Base-by-base conservation (phyloP, 2,329 filamentous ascomycete genomes). In the Macrophomina pseudophaseolina region DNA sequence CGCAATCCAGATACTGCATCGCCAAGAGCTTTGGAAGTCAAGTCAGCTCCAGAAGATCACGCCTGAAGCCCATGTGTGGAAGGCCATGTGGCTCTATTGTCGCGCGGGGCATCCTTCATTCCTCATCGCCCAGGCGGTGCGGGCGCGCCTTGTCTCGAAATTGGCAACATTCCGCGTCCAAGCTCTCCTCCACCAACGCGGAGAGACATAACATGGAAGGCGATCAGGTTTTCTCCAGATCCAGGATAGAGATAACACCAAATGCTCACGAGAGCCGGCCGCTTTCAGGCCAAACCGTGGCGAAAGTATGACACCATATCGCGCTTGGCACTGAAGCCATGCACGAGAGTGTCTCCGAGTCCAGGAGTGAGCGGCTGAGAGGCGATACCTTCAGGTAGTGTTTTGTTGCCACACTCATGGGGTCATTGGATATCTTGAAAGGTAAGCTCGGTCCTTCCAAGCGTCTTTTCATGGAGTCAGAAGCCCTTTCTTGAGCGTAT, bases 101-200 rank as follows among this genome's bases (percentile, higher is more conserved):
- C n/a, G 28, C 42, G 44, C n/a, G 53, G 40, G 6, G 42, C 23
- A 23, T 51, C 58, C 42, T 62, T 1, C 58, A 62, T 62, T 62
- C 58, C 58, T 62, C 58, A 38, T 62, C n/a, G 42, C 42, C 28
- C 4, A 53, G 51, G 30, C 23, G 23, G 14, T 38, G 23, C 38
- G 18, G 23, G 7, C 28, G 6, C 58, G 33, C 58, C 12, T 62
- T 35, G 28, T n/a, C 12, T 32, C 35, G 30, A 49, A 30, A 49
- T 62, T 49, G 18, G 44, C 58, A 49, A 28, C 58, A 62, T 62
- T 62, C 58, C 58, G 9, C 58, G 16, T 62, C 38, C 58, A n/a
- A 33, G 14, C 42, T 28, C 28, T 33, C 54, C n/a, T 4, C 40
- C 30, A 35, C 30, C 58, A 28, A 51, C 44, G 28, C 18, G 6